Conservation (phyloP, 2,329 filamentous ascomycete genomes). For the Scleromitrula shiraiana region DNA sequence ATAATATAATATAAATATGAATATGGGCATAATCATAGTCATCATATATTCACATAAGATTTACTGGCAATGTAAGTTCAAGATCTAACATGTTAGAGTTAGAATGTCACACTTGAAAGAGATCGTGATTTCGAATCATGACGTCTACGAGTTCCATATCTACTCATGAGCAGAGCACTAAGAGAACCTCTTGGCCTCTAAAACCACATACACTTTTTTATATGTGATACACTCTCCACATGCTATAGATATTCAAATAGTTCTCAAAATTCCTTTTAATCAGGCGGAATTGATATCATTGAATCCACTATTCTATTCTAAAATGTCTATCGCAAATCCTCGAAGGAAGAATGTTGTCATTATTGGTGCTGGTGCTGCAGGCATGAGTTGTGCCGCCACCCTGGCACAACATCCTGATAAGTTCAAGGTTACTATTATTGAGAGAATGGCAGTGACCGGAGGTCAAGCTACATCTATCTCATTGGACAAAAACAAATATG, state of each 20-base stretch:
- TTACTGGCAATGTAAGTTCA: no score
- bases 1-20: no score
- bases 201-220: background rate
- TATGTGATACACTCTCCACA: background rate
- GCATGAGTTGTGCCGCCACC: conserved; percentile 56
- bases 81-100: no score
- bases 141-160: background rate
- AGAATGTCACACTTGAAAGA: no score
- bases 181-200: no score
- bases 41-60: no score
- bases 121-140: conserved; percentile 1
- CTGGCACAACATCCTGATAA: conserved; percentile 56
- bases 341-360: conserved; percentile 44
- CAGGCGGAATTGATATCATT: no score
- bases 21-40: no score
- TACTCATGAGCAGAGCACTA: background rate
- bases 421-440: conserved; percentile 58
- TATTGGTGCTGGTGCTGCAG: conserved; percentile 55
- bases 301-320: no score
- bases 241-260: no score
- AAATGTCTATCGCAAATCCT: background rate
- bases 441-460: conserved; percentile 49
- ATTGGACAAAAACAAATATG: conserved; percentile 47
- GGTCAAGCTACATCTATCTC: conserved; percentile 54
- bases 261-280: no score